These are phyloP conservation scores for Ophidiomyces ophidiicola DNA, from an alignment of 2,329 filamentous ascomycete species.

Conservation along the genomic window DNA sequence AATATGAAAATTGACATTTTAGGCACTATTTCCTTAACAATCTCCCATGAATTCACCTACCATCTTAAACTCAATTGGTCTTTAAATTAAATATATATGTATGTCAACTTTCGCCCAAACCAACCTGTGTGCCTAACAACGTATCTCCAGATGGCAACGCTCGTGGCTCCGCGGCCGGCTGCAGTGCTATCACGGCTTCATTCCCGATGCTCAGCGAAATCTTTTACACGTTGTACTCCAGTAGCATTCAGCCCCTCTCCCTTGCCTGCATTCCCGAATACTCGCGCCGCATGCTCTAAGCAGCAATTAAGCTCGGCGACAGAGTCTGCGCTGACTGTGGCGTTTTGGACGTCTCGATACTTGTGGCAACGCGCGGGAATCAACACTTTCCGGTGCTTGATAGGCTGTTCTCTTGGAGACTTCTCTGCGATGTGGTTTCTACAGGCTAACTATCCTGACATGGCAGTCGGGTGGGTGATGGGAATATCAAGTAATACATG, in stretches of 20 bases:
- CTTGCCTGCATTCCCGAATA: neutral
- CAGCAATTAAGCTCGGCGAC: neutral
- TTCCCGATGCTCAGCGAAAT: too few species aligned
- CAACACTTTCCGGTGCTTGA: slow-evolving; percentile 45
- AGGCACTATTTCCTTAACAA: too few species aligned
- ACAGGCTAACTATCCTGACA: slow-evolving; percentile 37
- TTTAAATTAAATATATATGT: too few species aligned
- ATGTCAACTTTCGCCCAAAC: too few species aligned
- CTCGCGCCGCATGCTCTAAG: slow-evolving; percentile 11
- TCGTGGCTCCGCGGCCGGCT: too few species aligned
- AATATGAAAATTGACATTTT: too few species aligned
- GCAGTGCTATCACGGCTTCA: too few species aligned
- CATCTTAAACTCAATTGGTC: too few species aligned
- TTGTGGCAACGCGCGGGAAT: slow-evolving; percentile 41
- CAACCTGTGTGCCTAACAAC: too few species aligned
- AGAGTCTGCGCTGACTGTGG: slow-evolving; percentile 4
- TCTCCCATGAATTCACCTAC: too few species aligned
- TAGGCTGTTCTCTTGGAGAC: slow-evolving; percentile 46
- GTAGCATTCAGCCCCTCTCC: neutral
- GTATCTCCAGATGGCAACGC: too few species aligned
- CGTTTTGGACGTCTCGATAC: slow-evolving; percentile 28
- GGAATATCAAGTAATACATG: slow-evolving; percentile 41
- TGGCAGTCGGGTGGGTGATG: slow-evolving; percentile 42
- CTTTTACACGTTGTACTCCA: neutral
- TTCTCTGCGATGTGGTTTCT: slow-evolving; percentile 46